Base-by-base conservation (phyloP, 208 protist species). In the Acanthamoeba divionensis region DNA sequence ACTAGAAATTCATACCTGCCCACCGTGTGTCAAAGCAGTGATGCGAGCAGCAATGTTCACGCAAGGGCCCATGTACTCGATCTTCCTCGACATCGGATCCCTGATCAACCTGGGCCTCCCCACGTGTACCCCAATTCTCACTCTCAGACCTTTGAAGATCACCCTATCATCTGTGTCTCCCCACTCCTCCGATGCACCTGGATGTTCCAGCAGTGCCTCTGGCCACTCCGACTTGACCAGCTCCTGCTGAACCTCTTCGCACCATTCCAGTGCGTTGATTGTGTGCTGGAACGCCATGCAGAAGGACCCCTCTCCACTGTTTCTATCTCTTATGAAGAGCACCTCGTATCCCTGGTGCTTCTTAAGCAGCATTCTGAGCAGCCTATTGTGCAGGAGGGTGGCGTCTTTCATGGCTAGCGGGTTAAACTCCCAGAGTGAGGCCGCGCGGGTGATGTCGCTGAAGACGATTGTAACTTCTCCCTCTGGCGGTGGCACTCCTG, bases 381-480 rank as follows among this genome's bases (percentile, higher is more conserved):
- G 15, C 18, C 9, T 33, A 36, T 87, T 87, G 54, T 87, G 77
- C 6, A 66, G n/a, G 5, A 67, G n/a, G 12, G 73, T 83, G 73
- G 73, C 73, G 10, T 83, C 73, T 8, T 29, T 15, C 73, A 83
- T 83, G 4, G 73, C 73, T 12, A 31, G 0, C 2, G 73, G 21
- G 24, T 83, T 62, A 29, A 83, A 83, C 36, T 83, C 73, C 73
- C 73, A 83, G 0, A 83, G 36, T 15, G 73, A 54, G 7, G 73
- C 73, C 2, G 73, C 73, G 2, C 73, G 12, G 7, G 41, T 54
- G 73, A 83, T 83, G 36, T 83, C 73, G 6, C 24, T 31, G 73
- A 83, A 83, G 10, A 83, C 50, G 36, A 83, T 83, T 1, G 73
- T 63, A 31, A 83, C 13, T 52, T 83, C 47, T 18, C 71, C 71